Conservation (phyloP, 306 rosid genomes). For the Sicyos baderoa region DNA sequence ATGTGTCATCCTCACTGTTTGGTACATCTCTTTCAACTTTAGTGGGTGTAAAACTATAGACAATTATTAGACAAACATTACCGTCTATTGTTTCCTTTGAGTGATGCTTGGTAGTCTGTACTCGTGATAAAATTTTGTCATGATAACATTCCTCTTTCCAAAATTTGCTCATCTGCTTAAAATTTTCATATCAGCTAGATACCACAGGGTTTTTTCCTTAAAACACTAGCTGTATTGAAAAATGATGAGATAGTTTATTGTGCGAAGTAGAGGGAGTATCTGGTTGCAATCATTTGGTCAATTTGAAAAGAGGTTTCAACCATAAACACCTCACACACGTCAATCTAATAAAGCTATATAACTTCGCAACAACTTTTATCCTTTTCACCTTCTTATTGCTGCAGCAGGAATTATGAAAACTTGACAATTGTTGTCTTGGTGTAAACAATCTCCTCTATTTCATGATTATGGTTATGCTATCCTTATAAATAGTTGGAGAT, state of each 20-base stretch:
- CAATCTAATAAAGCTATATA: background rate
- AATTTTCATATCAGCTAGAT: background rate
- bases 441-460: too few relatives aligned
- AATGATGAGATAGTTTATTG: background rate
- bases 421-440: too few relatives aligned
- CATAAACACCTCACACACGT: background rate
- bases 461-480: too few relatives aligned
- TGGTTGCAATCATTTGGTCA: background rate
- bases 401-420: constrained; percentile 30
- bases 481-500: too few relatives aligned
- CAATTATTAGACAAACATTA: background rate
- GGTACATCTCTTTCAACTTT: background rate
- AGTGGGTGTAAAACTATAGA: background rate
- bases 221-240: background rate
- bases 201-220: background rate
- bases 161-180: constrained; percentile 3
- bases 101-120: background rate
- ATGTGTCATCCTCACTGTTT: too few relatives aligned
- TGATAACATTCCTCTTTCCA: background rate
- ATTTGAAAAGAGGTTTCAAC: background rate
- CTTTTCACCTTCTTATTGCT: background rate
- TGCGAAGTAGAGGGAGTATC: constrained; percentile 3
- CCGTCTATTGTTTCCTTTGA: background rate
- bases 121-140: background rate
- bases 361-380: background rate